Conservation (phyloP, 306 rosid genomes). For the Aeschynomene evenia region DNA sequence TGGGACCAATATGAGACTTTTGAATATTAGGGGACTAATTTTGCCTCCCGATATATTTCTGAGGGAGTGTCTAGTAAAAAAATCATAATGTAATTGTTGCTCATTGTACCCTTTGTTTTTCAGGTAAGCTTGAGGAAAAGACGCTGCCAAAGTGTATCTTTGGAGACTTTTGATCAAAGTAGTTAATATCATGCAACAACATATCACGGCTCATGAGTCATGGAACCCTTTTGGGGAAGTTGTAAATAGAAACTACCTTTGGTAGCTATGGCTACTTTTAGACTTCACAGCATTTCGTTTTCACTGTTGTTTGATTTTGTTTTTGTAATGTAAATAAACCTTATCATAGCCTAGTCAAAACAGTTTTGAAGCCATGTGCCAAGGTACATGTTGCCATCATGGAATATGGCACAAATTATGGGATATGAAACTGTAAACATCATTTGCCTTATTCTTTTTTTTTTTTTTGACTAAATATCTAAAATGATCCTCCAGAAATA, state of each 20-base stretch:
- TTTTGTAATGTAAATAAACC: slow-evolving; percentile 28
- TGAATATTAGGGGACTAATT: too few relatives aligned
- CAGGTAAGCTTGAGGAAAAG: slow-evolving; percentile 49
- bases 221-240: not conserved
- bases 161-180: slow-evolving; percentile 43
- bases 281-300: slow-evolving; percentile 1
- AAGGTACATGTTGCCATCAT: slow-evolving; percentile 14
- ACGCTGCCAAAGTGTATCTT: slow-evolving; percentile 34
- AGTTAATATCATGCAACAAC: slow-evolving; percentile 26
- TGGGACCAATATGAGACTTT: too few relatives aligned
- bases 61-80: too few relatives aligned
- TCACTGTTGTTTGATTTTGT: not conserved
- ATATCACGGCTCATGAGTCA: not conserved
- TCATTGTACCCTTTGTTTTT: slow-evolving; percentile 10
- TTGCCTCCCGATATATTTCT: too few relatives aligned
- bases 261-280: slow-evolving; percentile 14
- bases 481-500: too few relatives aligned
- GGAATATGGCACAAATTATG: slow-evolving; percentile 14
- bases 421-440: slow-evolving; percentile 26
- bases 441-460: not conserved
- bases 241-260: slow-evolving; percentile 15
- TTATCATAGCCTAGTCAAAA: slow-evolving; percentile 17
- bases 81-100: not conserved
- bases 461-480: too few relatives aligned
- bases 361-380: slow-evolving; percentile 9